Percentiles rank a stretch among this genome's conserved stretches.
Conservation (phyloP, 2,329 filamentous ascomycete genomes). For the Botrytis elliptica region DNA sequence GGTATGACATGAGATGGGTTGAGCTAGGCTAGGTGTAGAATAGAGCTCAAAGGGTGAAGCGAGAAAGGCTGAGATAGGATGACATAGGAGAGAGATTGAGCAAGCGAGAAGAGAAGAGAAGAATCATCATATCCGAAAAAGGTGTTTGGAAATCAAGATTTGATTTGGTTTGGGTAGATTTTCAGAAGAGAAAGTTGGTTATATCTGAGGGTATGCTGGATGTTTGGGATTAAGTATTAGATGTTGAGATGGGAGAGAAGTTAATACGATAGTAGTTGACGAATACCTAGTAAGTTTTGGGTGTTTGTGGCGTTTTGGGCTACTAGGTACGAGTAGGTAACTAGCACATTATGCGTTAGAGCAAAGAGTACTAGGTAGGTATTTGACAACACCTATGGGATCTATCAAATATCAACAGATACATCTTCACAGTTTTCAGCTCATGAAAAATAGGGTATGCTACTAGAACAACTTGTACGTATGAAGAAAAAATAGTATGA, state of each 20-base stretch:
- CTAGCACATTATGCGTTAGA: not conserved
- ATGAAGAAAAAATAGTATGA: not conserved
- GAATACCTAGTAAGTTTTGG: not conserved
- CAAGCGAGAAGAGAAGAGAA: not conserved
- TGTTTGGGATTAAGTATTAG: not conserved
- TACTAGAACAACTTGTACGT: not conserved
- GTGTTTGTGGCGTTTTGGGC: too few relatives aligned
- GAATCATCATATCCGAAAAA: not conserved
- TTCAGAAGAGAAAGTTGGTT: not conserved
- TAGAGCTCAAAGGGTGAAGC: not conserved
- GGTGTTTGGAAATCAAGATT: not conserved
- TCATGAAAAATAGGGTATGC: not conserved
- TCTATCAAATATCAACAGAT: not conserved
- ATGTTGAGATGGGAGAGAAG: not conserved
- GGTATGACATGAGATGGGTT: not conserved
- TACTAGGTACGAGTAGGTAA: too few relatives aligned
- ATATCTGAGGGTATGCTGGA: not conserved
- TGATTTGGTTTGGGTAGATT: not conserved
- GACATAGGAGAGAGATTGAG: too few relatives aligned
- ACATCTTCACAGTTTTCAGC: not conserved
- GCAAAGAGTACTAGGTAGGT: not conserved
- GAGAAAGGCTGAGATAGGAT: not conserved
- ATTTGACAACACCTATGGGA: not conserved
- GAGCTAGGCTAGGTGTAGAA: not conserved
- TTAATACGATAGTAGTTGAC: not conserved